A percentile compares a stretch with the other conserved stretches of the same genome.
phyloP scores from a whole-genome alignment of 805 yeast species.

The Metschnikowia bowlesiae region DNA sequence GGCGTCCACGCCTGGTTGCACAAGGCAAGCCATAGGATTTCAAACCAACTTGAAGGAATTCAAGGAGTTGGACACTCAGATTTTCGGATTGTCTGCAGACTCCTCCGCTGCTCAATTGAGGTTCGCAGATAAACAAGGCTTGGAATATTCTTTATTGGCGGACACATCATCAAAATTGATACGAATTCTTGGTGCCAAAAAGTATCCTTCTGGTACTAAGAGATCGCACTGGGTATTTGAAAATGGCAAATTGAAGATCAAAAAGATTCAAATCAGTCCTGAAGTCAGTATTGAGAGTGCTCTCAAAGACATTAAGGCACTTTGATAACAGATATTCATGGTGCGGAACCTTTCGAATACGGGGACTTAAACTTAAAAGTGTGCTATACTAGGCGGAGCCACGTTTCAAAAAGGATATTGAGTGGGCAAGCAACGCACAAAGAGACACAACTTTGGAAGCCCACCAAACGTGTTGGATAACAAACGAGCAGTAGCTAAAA shows the following conservation, averaged over 20 bases:
- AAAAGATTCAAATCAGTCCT: constrained; percentile 49
- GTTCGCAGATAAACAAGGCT: constrained; percentile 66
- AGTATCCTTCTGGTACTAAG: constrained; percentile 67
- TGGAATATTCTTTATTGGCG: constrained; percentile 69
- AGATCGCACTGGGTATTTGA: constrained; percentile 92
- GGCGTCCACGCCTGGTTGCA: constrained; percentile 95
- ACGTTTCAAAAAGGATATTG: constrained; percentile 11
- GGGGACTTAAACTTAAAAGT: not conserved
- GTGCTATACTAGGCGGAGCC: not conserved
- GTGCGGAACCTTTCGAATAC: not conserved
- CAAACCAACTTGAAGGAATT: constrained; percentile 59
- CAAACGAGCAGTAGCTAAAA: constrained; percentile 74
- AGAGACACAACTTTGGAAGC: constrained; percentile 52
- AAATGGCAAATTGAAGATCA: constrained; percentile 62
- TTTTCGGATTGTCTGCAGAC: constrained; percentile 84
- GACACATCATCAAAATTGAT: constrained; percentile 73
- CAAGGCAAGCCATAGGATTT: constrained; percentile 89
- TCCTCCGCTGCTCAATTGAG: constrained; percentile 70
- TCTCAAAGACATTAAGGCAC: constrained; percentile 34
- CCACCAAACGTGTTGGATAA: constrained; percentile 96
- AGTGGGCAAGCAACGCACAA: constrained; percentile 30
- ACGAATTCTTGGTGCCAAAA: constrained; percentile 76
- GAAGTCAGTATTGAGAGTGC: constrained; percentile 55
- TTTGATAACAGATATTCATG: not conserved
- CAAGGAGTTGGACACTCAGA: constrained; percentile 46